Conservation (phyloP, 2,329 filamentous ascomycete genomes). For the Pseudogymnoascus sp. region DNA sequence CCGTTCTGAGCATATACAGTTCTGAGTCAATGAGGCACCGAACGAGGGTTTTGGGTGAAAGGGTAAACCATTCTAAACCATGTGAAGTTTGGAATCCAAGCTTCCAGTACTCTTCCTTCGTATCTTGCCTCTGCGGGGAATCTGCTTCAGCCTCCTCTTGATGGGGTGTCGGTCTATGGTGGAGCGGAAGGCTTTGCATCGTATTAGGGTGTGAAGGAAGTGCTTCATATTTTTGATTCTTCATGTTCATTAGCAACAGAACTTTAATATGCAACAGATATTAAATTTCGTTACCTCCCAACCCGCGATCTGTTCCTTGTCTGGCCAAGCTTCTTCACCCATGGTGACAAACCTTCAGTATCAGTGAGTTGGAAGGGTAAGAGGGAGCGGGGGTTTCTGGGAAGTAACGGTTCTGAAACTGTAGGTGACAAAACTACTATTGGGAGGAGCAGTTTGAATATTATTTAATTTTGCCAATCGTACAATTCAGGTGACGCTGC, state of each 20-base stretch:
- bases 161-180: neutral
- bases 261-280: neutral
- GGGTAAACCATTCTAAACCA: neutral
- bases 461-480: constrained; percentile 5
- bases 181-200: neutral
- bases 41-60: neutral
- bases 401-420: neutral
- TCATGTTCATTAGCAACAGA: neutral
- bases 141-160: neutral
- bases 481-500: constrained; percentile 7
- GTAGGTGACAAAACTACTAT: neutral
- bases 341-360: neutral
- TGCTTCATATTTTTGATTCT: neutral
- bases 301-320: neutral
- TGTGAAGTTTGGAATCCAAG: neutral
- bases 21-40: neutral
- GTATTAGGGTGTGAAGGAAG: neutral
- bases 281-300: neutral
- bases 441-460: neutral
- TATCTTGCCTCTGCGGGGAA: neutral
- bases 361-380: neutral
- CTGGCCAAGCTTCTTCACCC: neutral
- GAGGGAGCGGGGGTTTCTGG: neutral
- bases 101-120: neutral
- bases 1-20: neutral